phyloP scores from a whole-genome alignment of 2,329 filamentous ascomycete genomes.

The Fusarium tjaetaba region DNA sequence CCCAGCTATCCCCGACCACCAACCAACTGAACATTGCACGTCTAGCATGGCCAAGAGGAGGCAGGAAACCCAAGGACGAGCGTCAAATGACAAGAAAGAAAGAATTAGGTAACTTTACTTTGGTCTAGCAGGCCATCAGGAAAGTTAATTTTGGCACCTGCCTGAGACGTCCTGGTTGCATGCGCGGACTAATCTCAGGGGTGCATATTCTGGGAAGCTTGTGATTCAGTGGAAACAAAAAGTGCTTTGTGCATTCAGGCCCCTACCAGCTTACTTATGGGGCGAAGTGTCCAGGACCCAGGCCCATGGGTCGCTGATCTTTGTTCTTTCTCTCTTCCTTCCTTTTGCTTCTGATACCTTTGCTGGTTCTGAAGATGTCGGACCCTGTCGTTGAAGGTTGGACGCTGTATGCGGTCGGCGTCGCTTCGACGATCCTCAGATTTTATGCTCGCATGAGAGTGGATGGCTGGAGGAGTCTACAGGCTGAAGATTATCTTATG shows the following conservation, averaged over 20 bases:
- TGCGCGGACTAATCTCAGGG: not conserved
- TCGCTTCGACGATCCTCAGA: constrained; percentile 41
- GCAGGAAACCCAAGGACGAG: not conserved
- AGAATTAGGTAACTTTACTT: too few species aligned
- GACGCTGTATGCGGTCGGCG: constrained; percentile 43
- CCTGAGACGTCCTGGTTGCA: not conserved
- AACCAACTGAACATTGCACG: not conserved
- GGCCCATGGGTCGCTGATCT: not conserved
- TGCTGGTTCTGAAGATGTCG: constrained; percentile 13
- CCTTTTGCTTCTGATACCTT: constrained; percentile 2
- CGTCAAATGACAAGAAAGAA: not conserved
- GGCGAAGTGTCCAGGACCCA: not conserved
- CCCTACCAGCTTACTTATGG: constrained; percentile 8
- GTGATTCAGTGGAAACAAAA: not conserved
- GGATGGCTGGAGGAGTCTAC: constrained; percentile 38
- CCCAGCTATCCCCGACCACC: not conserved
- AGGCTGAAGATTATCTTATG: constrained; percentile 46
- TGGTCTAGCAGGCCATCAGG: too few species aligned
- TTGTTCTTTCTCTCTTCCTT: not conserved
- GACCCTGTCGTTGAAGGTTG: constrained; percentile 37
- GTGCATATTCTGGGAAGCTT: not conserved
- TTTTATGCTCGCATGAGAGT: constrained; percentile 45
- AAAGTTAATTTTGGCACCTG: not conserved
- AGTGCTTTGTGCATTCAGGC: not conserved
- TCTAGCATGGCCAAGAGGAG: not conserved